Base-by-base conservation (phyloP, 2,329 filamentous ascomycete species). In the Cadophora luteo-olivacea region DNA sequence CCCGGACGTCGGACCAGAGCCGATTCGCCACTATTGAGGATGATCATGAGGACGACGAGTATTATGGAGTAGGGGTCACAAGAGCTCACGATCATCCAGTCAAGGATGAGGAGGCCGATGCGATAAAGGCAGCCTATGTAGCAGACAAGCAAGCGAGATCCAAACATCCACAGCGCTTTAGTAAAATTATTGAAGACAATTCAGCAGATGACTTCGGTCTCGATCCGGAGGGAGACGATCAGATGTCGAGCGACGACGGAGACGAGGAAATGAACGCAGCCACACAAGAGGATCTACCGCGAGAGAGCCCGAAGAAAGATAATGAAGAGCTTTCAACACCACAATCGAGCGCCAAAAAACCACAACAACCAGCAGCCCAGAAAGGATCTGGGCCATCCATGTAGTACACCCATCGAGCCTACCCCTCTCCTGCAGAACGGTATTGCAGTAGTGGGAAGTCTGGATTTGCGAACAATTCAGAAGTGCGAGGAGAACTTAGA, bases 401-500 rank as follows among this genome's bases (percentile, higher is more conserved):
- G 55, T 58, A 58, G 55, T 38, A 32, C 29, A 38, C 6, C 45
- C 19, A 24, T 3, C 1, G n/a, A 24, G 16, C 0, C 19, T n/a
- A 38, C 32, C 32, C 54, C 19, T 38, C 33, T 58, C 32, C 55
- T 58, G 55, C 32, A 58, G 38, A 58, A 12, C 19, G 32, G 32
- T 58, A 24, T 58, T 58, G 55, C 55, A 33, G 55, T n/a, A 16
- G 55, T 9, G 22, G 55, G 33, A 58, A 58, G 55, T 58, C 55
- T 58, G 32, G 55, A 58, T 58, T 58, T 32, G 24, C 11, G 1
- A 19, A 38, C 33, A 25, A 38, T 58, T n/a, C 16, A 41, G 33
- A 57, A 36, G 29, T 36, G 22, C 36, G 29, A 4, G 29, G 36
- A 16, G 22, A 55, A n/a, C 3, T 32, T 3, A 29, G 7, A 14